Conservation (phyloP, 2,329 filamentous ascomycete species). For the Pezicula neosporulosa region DNA sequence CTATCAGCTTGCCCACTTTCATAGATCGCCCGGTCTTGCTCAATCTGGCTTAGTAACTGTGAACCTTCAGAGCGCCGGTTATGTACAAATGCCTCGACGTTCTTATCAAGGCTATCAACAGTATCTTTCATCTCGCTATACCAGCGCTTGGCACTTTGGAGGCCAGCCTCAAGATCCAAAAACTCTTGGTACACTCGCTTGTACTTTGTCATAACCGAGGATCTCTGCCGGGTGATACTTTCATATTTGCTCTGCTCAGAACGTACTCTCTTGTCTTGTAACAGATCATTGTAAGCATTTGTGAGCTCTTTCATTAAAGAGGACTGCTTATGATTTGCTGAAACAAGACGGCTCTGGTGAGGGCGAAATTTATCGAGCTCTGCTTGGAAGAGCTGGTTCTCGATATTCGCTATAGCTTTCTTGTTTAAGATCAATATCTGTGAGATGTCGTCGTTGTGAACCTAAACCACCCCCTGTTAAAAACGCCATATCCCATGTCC, state of each 20-base stretch:
- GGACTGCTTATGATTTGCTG: constrained; percentile 93
- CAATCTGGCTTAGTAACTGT: constrained; percentile 80
- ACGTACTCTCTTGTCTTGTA: constrained; percentile 91
- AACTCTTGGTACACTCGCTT: constrained; percentile 91
- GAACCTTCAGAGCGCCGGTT: constrained; percentile 90
- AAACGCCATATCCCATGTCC: neutral
- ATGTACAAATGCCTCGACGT: constrained; percentile 95
- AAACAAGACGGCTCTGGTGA: constrained; percentile 85
- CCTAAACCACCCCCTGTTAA: constrained; percentile 45
- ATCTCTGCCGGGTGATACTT: constrained; percentile 76
- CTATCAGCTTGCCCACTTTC: constrained; percentile 54
- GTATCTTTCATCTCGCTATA: constrained; percentile 96
- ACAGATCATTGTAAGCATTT: constrained; percentile 75
- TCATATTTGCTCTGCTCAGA: constrained; percentile 97
- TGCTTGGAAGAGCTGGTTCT: constrained; percentile 87
- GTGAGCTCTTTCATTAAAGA: constrained; percentile 94
- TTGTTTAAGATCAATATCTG: constrained; percentile 97
- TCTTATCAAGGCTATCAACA: constrained; percentile 87
- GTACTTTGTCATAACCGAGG: constrained; percentile 79
- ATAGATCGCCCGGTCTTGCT: constrained; percentile 27
- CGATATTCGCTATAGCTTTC: constrained; percentile 89
- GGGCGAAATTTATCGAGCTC: constrained; percentile 97
- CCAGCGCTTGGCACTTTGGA: constrained; percentile 86
- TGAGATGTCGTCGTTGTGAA: constrained; percentile 94
- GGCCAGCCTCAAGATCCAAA: constrained; percentile 79